Conservation (phyloP, 2,329 filamentous ascomycete species). For the Aureobasidium sp. region DNA sequence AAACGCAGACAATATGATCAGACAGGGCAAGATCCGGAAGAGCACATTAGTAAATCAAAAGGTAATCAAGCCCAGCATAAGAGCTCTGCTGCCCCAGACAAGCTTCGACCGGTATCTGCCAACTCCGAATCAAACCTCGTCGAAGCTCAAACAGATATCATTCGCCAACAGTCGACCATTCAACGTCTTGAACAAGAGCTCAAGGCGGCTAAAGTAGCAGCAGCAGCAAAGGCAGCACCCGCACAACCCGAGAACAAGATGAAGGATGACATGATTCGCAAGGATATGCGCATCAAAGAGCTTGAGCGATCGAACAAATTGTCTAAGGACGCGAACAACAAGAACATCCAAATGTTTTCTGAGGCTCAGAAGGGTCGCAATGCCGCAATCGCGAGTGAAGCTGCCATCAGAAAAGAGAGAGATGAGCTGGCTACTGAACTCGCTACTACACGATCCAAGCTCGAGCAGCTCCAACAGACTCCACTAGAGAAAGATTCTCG, state of each 20-base stretch:
- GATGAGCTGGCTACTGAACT: background rate
- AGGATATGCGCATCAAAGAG: background rate
- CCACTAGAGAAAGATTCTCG: background rate
- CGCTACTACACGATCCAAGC: background rate
- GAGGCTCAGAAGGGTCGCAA: background rate
- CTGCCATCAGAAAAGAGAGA: background rate
- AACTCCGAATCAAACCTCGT: too few relatives aligned
- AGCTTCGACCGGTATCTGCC: too few relatives aligned
- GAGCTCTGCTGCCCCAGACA: too few relatives aligned
- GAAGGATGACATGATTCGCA: background rate
- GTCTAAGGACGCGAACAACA: background rate
- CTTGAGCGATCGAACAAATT: background rate
- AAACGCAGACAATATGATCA: too few relatives aligned
- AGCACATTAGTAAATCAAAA: too few relatives aligned
- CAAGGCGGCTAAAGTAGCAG: background rate
- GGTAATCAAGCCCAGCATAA: too few relatives aligned
- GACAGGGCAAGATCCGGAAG: too few relatives aligned
- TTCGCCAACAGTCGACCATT: background rate
- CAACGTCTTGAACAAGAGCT: background rate
- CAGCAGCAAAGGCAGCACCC: background rate
- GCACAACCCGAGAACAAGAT: background rate
- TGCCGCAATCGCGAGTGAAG: background rate
- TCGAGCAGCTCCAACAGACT: background rate
- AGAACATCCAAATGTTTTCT: background rate
- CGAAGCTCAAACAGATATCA: background rate